These are phyloP conservation scores for Dujonia santamariae DNA, from an alignment of 1,139 yeast genomes.

Conservation along the genomic window DNA sequence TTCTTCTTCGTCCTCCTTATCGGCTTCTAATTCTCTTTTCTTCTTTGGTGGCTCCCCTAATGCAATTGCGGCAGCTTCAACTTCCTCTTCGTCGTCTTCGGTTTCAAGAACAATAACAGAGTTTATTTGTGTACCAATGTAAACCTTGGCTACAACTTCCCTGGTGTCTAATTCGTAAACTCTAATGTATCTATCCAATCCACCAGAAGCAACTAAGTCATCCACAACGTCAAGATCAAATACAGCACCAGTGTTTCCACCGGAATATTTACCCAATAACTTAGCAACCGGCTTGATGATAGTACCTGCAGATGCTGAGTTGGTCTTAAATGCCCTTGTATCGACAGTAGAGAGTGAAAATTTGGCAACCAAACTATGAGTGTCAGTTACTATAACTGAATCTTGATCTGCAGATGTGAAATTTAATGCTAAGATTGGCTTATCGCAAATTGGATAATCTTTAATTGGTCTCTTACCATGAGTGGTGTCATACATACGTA, in stretches of 20 bases:
- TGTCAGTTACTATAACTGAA: constrained; percentile 54
- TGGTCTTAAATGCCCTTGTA: constrained; percentile 32
- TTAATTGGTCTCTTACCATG: constrained; percentile 58
- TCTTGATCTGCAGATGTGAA: constrained; percentile 28
- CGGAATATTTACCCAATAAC: constrained; percentile 40
- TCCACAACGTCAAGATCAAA: constrained; percentile 26
- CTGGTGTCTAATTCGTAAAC: constrained; percentile 63
- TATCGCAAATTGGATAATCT: constrained; percentile 47
- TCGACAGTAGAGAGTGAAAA: constrained; percentile 43
- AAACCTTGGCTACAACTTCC: constrained; percentile 66
- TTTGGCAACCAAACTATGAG: constrained; percentile 53
- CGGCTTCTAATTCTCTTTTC: constrained; percentile 21
- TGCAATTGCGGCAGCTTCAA: constrained; percentile 13
- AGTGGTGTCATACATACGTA: constrained; percentile 58
- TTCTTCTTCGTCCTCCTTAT: constrained; percentile 22
- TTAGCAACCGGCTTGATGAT: constrained; percentile 37
- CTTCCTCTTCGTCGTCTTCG: constrained; percentile 34
- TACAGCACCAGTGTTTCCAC: constrained; percentile 47
- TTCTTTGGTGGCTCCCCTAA: constrained; percentile 12
- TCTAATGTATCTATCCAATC: constrained; percentile 81
- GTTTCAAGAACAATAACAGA: constrained; percentile 50
- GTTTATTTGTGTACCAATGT: constrained; percentile 70
- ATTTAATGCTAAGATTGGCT: constrained; percentile 41
- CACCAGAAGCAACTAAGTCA: constrained; percentile 57
- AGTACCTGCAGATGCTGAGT: constrained; percentile 45